Conservation (phyloP, 1,284 basidiomycete species). For the Hemileia vastatrix region DNA sequence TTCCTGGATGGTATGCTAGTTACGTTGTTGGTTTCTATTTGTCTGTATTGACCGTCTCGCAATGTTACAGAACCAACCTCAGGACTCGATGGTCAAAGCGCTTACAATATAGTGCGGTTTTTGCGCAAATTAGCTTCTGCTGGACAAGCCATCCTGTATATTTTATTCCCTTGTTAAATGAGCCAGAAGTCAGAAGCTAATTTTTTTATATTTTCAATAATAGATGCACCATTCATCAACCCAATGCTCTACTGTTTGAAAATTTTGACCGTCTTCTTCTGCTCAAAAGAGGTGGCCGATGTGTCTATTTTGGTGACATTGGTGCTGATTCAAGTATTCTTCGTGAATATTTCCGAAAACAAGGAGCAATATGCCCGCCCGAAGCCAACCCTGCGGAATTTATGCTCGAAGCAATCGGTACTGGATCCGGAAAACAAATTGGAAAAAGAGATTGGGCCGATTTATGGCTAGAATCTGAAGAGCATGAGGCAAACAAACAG, state of each 20-base stretch:
- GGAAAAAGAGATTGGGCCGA: slow-evolving; percentile 47
- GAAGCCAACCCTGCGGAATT: slow-evolving; percentile 49
- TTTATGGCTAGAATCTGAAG: slow-evolving; percentile 43
- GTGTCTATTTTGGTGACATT: slow-evolving; percentile 10
- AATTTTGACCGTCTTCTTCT: slow-evolving; percentile 55
- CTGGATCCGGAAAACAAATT: slow-evolving; percentile 40
- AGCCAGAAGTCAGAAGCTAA: slow-evolving; percentile 51
- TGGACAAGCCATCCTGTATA: slow-evolving; percentile 58
- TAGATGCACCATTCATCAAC: slow-evolving; percentile 56
- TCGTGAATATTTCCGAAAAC: slow-evolving; percentile 51
- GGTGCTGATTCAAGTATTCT: slow-evolving; percentile 49
- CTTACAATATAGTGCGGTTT: slow-evolving; percentile 73
- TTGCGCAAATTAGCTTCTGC: slow-evolving; percentile 66
- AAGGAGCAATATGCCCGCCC: slow-evolving; percentile 49
- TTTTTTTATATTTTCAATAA: background rate
- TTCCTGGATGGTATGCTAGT: slow-evolving; percentile 23
- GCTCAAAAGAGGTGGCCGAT: slow-evolving; percentile 47
- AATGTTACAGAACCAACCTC: slow-evolving; percentile 51
- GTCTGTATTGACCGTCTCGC: slow-evolving; percentile 22
- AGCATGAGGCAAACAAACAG: slow-evolving; percentile 41
- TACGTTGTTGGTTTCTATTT: background rate
- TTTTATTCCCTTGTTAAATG: slow-evolving; percentile 41
- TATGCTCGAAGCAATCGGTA: slow-evolving; percentile 46
- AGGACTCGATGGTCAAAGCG: slow-evolving; percentile 76
- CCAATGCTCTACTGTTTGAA: slow-evolving; percentile 54